Evolutionary conservation across 2,329 filamentous ascomycete genomes (phyloP).

Genomic region (Salinomyces thailandicus): DNA sequence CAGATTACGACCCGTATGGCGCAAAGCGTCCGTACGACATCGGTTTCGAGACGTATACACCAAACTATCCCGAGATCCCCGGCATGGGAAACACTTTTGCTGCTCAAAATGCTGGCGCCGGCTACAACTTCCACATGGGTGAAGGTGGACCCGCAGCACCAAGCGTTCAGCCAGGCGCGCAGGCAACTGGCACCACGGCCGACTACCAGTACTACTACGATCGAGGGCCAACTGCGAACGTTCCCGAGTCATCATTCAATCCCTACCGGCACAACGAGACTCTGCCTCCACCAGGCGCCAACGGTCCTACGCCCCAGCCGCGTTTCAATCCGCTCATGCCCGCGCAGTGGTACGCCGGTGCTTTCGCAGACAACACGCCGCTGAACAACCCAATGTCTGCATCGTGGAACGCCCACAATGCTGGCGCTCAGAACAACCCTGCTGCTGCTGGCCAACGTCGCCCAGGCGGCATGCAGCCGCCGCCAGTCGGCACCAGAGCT

Average conservation of each 20-base stretch:
- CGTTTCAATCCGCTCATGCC: not conserved
- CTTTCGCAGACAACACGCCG: not conserved
- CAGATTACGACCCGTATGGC: conserved; percentile 24
- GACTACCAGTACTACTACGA: conserved; percentile 16
- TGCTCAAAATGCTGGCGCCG: not conserved
- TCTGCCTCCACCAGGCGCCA: not conserved
- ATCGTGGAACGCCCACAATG: no score
- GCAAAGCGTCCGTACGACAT: conserved; percentile 25
- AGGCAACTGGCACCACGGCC: conserved; percentile 5
- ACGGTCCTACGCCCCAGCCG: no score
- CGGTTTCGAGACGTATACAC: conserved; percentile 23
- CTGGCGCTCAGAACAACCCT: no score
- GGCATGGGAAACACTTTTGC: conserved; percentile 23
- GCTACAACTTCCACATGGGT: not conserved
- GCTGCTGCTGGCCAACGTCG: no score
- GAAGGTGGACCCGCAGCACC: not conserved
- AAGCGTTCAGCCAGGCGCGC: conserved; percentile 4
- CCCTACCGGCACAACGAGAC: not conserved
- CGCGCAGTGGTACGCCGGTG: not conserved
- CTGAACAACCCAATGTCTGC: no score
- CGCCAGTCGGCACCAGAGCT: no score
- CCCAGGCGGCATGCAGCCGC: no score
- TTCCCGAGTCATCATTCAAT: conserved; percentile 3
- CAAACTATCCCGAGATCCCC: conserved; percentile 24
- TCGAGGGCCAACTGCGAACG: conserved; percentile 5